Percentiles rank a stretch among this genome's conserved stretches.
Conservation (phyloP, 2,329 filamentous ascomycete genomes). For the Phyllachora maydis region DNA sequence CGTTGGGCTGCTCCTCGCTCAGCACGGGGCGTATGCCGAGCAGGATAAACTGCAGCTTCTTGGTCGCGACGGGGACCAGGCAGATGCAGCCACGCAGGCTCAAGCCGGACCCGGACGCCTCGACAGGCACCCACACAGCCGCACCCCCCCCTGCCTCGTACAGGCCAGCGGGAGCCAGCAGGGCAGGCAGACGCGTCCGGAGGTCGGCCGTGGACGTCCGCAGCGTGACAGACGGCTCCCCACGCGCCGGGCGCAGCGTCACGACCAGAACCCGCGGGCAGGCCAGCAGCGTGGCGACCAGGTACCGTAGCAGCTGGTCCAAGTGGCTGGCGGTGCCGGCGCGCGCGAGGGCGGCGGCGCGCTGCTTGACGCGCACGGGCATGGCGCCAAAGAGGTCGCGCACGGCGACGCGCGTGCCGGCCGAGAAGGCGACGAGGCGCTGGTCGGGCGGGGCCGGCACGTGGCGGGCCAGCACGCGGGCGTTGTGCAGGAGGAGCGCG, state of each 20-base stretch:
- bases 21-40: conserved; percentile 49
- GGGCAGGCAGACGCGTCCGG: conserved; percentile 15
- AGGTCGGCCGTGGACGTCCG: conserved; percentile 7
- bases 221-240: conserved; percentile 16
- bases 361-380: conserved; percentile 75
- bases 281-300: conserved; percentile 48
- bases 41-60: conserved; percentile 61
- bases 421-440: conserved; percentile 27
- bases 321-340: conserved; percentile 39
- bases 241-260: conserved; percentile 28
- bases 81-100: conserved; percentile 54
- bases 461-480: conserved; percentile 41
- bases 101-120: conserved; percentile 40
- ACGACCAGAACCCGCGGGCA: conserved; percentile 39
- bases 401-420: conserved; percentile 60
- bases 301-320: conserved; percentile 33
- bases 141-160: too few species aligned
- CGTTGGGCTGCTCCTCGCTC: conserved; percentile 31
- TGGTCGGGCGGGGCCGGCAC: conserved; percentile 38
- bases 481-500: conserved; percentile 49
- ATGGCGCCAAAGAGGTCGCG: conserved; percentile 75
- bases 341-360: conserved; percentile 32
- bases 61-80: conserved; percentile 46
- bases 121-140: conserved; percentile 59
- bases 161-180: conserved; percentile 47